Evolutionary conservation across 1,284 basidiomycete species (phyloP), one percentile per base, ranked within the genome.

Genomic region (Albatrellus sp.): DNA sequence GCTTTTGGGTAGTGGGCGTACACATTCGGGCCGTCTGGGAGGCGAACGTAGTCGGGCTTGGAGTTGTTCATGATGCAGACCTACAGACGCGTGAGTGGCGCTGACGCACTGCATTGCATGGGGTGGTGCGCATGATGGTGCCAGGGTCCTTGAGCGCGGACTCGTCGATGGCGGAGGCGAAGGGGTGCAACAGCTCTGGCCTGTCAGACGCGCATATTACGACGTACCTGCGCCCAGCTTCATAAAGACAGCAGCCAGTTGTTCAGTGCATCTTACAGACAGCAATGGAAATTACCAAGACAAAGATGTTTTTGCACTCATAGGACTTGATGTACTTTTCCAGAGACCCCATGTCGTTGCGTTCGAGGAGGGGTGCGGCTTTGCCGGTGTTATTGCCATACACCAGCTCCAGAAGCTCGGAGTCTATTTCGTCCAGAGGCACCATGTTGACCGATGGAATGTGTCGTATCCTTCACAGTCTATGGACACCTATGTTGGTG

Each of bases 251-350:
- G n/a, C 2, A 12, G 37, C 11, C 16, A 28, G 16, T 35, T 41
- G 35, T 36, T 30, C 28, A 42, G 17, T 17, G 28, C 11, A n/a
- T 28, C 24, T 20, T 24, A 9, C 9, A 32, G 34, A 34, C 6
- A 30, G 17, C 14, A 28, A 36, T 30, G 16, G 40, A 37, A 63
- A 69, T 59, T 53, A 85, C 84, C 84, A 88, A 83, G 43, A 88
- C 64, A 49, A 77, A 74, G 4, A 88, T 64, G 31, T 77, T 78
- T 53, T 67, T 72, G 60, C 83, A 87, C 48, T 66, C 60, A 29
- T 73, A 64, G 0, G 81, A 83, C 48, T 75, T 67, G 49, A 87
- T 81, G 59, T 80, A 85, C 46, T 76, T 68, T 1, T 75, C 80
- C 5, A 87, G 51, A 6, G 67, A 63, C n/a, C 56, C 52, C 2